A percentile compares a stretch with the other conserved stretches of the same genome.
These are phyloP conservation scores for Bisporella sp. DNA, from an alignment of 2,329 filamentous ascomycete genomes.

Conservation along the genomic window DNA sequence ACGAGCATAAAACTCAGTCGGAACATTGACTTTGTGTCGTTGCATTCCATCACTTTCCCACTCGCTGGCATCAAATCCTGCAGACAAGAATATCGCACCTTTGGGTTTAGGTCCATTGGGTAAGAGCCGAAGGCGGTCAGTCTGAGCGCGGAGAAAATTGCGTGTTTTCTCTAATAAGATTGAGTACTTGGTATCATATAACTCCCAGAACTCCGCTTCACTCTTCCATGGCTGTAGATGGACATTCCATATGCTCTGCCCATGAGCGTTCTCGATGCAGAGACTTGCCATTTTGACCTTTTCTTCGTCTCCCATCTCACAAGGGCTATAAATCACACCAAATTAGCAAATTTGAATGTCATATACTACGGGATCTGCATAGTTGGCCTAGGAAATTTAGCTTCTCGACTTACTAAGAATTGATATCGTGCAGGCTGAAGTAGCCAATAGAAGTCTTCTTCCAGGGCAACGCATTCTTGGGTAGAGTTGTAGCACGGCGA, in stretches of 20 bases:
- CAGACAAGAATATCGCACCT: slow-evolving; percentile 88
- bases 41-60: slow-evolving; percentile 94
- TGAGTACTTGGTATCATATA: slow-evolving; percentile 76
- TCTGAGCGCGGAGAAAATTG: slow-evolving; percentile 66
- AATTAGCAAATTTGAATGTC: background rate
- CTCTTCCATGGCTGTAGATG: slow-evolving; percentile 85
- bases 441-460: slow-evolving; percentile 90
- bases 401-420: slow-evolving; percentile 58
- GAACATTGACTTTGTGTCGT: slow-evolving; percentile 89
- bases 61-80: slow-evolving; percentile 94
- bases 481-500: slow-evolving; percentile 51
- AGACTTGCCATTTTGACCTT: slow-evolving; percentile 92
- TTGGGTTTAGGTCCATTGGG: slow-evolving; percentile 58
- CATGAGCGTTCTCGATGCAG: slow-evolving; percentile 90
- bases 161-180: slow-evolving; percentile 76
- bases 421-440: slow-evolving; percentile 96
- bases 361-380: too few species aligned
- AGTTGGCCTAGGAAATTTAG: background rate
- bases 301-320: slow-evolving; percentile 85
- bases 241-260: slow-evolving; percentile 93
- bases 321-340: slow-evolving; percentile 44
- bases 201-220: slow-evolving; percentile 76
- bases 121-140: slow-evolving; percentile 52
- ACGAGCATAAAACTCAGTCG: slow-evolving; percentile 91
- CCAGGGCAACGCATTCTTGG: slow-evolving; percentile 66